Evolutionary conservation across 192 early-diverging fungal species (phyloP).

Genomic region (Endogone sp.): DNA sequence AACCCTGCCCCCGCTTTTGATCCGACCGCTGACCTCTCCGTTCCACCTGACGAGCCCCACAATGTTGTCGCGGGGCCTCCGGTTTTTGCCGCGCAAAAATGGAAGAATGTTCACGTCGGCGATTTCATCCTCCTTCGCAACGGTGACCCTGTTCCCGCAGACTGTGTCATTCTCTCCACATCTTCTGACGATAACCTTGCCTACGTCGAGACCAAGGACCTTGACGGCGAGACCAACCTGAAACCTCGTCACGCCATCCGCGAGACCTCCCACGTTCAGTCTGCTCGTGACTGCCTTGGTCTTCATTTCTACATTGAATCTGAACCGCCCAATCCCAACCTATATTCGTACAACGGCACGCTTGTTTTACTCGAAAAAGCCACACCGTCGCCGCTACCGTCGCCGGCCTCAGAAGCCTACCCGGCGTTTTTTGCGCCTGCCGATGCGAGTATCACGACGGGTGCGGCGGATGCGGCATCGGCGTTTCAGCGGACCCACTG

Average conservation of each 20-base stretch:
- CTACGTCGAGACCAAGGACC: slow-evolving; percentile 91
- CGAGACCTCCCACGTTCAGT: slow-evolving; percentile 62
- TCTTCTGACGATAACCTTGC: slow-evolving; percentile 72
- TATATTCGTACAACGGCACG: slow-evolving; percentile 75
- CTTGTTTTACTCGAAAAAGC: slow-evolving; percentile 37
- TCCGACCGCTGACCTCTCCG: not conserved
- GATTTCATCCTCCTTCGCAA: slow-evolving; percentile 84
- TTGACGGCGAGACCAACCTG: slow-evolving; percentile 98
- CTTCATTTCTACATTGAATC: slow-evolving; percentile 63
- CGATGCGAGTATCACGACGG: slow-evolving; percentile 3
- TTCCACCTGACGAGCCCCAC: not conserved
- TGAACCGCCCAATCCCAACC: slow-evolving; percentile 73
- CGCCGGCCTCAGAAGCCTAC: slow-evolving; percentile 15
- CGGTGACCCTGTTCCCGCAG: slow-evolving; percentile 81
- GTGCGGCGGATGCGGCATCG: too few species aligned
- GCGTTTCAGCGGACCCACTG: not conserved
- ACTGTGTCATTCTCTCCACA: slow-evolving; percentile 77
- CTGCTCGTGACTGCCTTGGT: slow-evolving; percentile 71
- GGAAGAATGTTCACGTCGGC: slow-evolving; percentile 75
- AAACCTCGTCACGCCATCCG: slow-evolving; percentile 72
- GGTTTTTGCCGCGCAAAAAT: slow-evolving; percentile 48
- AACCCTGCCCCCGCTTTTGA: not conserved
- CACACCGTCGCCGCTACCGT: not conserved
- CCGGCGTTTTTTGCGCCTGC: not conserved
- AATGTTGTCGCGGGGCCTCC: slow-evolving; percentile 22